phyloP scores from a whole-genome alignment of 129 eudicot genomes.

The Oenanthe sinensis region DNA sequence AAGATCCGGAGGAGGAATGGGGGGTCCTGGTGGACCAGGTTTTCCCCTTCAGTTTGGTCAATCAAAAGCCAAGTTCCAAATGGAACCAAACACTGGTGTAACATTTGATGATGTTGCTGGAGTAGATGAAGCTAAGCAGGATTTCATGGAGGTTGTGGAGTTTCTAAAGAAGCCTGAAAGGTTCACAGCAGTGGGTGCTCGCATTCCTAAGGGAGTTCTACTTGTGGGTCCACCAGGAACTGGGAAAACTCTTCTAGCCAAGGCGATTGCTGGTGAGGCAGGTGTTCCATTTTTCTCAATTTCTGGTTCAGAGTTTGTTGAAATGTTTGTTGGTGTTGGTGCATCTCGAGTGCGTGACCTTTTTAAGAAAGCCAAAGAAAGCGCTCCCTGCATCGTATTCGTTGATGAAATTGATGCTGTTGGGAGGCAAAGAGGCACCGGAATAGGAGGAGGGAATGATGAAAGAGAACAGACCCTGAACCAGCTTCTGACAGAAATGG shows the following conservation, averaged over 20 bases:
- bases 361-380: slow-evolving; percentile 91
- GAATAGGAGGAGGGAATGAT: slow-evolving; percentile 96
- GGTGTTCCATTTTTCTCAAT: slow-evolving; percentile 97
- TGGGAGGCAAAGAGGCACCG: slow-evolving; percentile 94
- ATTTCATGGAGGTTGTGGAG: slow-evolving; percentile 95
- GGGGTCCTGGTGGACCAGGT: slow-evolving; percentile 99
- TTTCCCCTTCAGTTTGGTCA: slow-evolving; percentile 80
- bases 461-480: slow-evolving; percentile 95
- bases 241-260: slow-evolving; percentile 88
- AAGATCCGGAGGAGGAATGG: slow-evolving; percentile 86
- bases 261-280: slow-evolving; percentile 99
- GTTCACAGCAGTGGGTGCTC: slow-evolving; percentile 96
- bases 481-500: slow-evolving; percentile 97
- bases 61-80: slow-evolving; percentile 89
- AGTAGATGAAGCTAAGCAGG: slow-evolving; percentile 97
- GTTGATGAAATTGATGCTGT: slow-evolving; percentile 99
- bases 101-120: slow-evolving; percentile 98
- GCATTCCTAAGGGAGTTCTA: slow-evolving; percentile 95
- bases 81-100: slow-evolving; percentile 99
- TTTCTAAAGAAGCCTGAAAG: slow-evolving; percentile 94
- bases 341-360: slow-evolving; percentile 95
- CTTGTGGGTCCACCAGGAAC: slow-evolving; percentile 99
- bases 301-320: slow-evolving; percentile 93
- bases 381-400: slow-evolving; percentile 95
- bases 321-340: slow-evolving; percentile 99